Evolutionary conservation across 2,329 filamentous ascomycete species (phyloP).

Genomic region (Aspergillus floridensis): DNA sequence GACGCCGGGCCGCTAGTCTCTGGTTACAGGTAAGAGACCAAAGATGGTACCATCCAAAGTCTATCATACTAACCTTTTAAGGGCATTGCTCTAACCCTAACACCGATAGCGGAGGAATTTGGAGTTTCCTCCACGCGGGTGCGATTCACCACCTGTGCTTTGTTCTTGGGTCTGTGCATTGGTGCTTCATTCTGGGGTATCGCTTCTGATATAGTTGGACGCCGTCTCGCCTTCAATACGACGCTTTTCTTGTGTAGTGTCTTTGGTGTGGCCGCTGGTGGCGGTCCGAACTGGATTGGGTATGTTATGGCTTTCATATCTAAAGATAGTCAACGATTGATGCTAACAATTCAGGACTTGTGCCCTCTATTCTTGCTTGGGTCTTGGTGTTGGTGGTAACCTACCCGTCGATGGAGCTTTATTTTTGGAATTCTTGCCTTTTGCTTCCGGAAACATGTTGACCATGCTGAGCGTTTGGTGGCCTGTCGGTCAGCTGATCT

Average conservation of each 20-base stretch:
- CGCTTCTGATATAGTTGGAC: slow-evolving; percentile 73
- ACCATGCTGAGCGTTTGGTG: slow-evolving; percentile 85
- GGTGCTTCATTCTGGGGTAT: slow-evolving; percentile 81
- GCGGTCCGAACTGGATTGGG: slow-evolving; percentile 64
- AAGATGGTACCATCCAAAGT: background rate
- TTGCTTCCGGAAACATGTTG: slow-evolving; percentile 68
- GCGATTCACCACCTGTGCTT: slow-evolving; percentile 74
- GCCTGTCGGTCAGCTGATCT: slow-evolving; percentile 75
- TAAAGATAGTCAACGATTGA: background rate
- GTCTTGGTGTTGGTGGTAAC: slow-evolving; percentile 71
- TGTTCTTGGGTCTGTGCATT: slow-evolving; percentile 73
- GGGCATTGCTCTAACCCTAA: slow-evolving; percentile 74
- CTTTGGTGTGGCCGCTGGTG: slow-evolving; percentile 71
- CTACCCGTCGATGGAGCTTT: slow-evolving; percentile 75
- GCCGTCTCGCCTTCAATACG: slow-evolving; percentile 76
- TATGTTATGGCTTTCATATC: slow-evolving; percentile 30
- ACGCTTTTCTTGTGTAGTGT: slow-evolving; percentile 72
- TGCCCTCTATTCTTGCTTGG: slow-evolving; percentile 59
- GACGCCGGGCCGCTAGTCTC: slow-evolving; percentile 47
- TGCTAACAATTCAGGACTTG: slow-evolving; percentile 48
- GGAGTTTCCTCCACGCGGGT: slow-evolving; percentile 67
- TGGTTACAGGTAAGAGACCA: slow-evolving; percentile 63
- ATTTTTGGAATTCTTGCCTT: slow-evolving; percentile 80
- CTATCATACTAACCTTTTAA: slow-evolving; percentile 32
- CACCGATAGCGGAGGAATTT: slow-evolving; percentile 72